Evolutionary conservation across 371 early-diverging fungal species (phyloP).

Genomic region (Mucor mucedo): DNA sequence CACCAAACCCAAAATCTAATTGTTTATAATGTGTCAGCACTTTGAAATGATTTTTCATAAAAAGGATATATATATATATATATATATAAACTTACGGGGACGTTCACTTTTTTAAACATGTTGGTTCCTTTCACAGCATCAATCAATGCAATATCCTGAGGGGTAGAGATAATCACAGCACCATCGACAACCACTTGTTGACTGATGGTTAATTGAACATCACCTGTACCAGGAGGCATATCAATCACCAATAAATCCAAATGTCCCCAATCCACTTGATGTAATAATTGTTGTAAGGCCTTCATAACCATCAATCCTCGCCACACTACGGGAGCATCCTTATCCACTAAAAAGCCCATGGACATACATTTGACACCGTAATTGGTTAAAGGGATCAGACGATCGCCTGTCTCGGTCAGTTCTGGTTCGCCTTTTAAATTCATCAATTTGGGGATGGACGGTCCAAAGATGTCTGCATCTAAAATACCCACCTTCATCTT

Average conservation of each 20-base stretch:
- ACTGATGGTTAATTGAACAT: slow-evolving; percentile 83
- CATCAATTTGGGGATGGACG: slow-evolving; percentile 87
- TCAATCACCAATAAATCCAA: slow-evolving; percentile 86
- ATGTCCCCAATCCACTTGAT: slow-evolving; percentile 83
- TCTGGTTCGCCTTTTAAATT: slow-evolving; percentile 79
- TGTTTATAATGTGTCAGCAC: neutral
- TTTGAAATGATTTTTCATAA: neutral
- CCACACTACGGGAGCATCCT: slow-evolving; percentile 87
- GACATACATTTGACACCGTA: slow-evolving; percentile 92
- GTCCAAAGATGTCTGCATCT: slow-evolving; percentile 93
- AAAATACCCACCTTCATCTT: slow-evolving; percentile 76
- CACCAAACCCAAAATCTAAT: slow-evolving; percentile 84
- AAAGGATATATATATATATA: too few relatives aligned
- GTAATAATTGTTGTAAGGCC: slow-evolving; percentile 84
- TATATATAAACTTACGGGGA: slow-evolving; percentile 65
- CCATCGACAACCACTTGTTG: slow-evolving; percentile 82
- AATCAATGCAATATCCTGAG: slow-evolving; percentile 86
- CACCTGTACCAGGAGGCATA: slow-evolving; percentile 95
- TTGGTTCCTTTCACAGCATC: slow-evolving; percentile 84
- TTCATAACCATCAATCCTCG: slow-evolving; percentile 96
- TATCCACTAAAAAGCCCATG: slow-evolving; percentile 86
- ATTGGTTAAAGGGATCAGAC: slow-evolving; percentile 73
- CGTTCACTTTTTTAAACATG: slow-evolving; percentile 84
- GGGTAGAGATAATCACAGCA: slow-evolving; percentile 88
- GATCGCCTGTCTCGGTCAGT: slow-evolving; percentile 60